Percentiles rank a stretch among this genome's conserved stretches.
Evolutionary conservation across 176 grass and related monocot species (phyloP).

Genomic region (Musa troglodytarum): DNA sequence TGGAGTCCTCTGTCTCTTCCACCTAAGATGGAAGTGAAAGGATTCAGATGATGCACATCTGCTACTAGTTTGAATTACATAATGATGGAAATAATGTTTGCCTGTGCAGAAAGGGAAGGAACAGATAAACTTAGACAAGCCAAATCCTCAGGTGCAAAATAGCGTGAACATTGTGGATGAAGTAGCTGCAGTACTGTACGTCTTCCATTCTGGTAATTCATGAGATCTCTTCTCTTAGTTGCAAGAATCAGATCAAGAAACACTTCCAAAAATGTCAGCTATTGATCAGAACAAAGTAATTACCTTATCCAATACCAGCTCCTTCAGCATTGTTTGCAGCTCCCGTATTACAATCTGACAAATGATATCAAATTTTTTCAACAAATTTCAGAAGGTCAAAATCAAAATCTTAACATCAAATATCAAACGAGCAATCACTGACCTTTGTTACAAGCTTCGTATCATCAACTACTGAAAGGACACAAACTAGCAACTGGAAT

Average conservation of each 20-base stretch:
- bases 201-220: conserved; percentile 67
- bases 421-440: conserved; percentile 6
- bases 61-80: background rate
- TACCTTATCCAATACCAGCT: conserved; percentile 83
- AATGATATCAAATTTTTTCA: conserved; percentile 3
- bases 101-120: conserved; percentile 67
- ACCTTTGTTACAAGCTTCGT: conserved; percentile 88
- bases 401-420: background rate
- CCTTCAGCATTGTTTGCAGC: conserved; percentile 43
- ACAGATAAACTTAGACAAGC: conserved; percentile 59
- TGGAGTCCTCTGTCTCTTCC: conserved; percentile 25
- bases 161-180: conserved; percentile 65
- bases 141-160: conserved; percentile 57
- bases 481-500: conserved; percentile 53
- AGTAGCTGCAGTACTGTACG: conserved; percentile 67
- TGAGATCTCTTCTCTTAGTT: conserved; percentile 7
- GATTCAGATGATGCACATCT: conserved; percentile 6
- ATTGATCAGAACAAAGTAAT: conserved; percentile 16
- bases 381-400: background rate
- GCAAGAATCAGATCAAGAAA: background rate
- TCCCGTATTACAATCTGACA: conserved; percentile 66
- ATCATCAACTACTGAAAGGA: conserved; percentile 89
- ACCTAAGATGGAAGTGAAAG: conserved; percentile 32
- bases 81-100: conserved; percentile 21
- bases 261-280: background rate